Base-by-base conservation (phyloP, 768 basidiomycete species). In the Podaxis sp. region DNA sequence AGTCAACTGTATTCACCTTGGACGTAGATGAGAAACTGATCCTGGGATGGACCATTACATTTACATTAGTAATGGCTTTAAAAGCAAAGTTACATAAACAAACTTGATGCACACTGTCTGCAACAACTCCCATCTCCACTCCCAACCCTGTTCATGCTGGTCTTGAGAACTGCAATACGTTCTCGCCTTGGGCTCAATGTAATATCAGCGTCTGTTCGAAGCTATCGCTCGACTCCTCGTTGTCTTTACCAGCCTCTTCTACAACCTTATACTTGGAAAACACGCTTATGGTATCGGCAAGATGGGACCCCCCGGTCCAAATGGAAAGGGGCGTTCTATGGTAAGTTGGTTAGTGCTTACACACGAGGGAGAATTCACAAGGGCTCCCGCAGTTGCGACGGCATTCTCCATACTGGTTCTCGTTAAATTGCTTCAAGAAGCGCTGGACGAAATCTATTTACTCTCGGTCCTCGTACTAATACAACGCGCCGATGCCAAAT, bases 231-330 rank as follows among this genome's bases (percentile, higher is more conserved):
- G 52, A 38, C 60, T 50, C 61, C 64, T 46, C 35, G 63, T 35
- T 67, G 69, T 18, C 68, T 70, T 7, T 57, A 67, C 13, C 68
- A 68, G 14, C 57, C 71, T 53, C 66, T 67, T 42, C 62, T 65
- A 9, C 74, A 66, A 36, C 59, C 50, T 1, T 52, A 52, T 46
- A 52, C 51, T 11, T 52, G 59, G 59, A 50, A 21, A 44, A 36
- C 59, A 13, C 28, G 51, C 62, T 16, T 76, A 42, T 73, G 70
- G 62, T 75, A 69, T 66, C 68, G 71, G 63, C 64, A 63, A 28
- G 74, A 77, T 69, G 76, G 76, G 35, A 70, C 70, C 38, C 73
- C 72, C 46, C 66, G 76, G 51, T 76, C 75, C 3, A 71, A 68
- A 62, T 50, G 69, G 48, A 72, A 72, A 52, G 74, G 74, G 10